phyloP scores from a whole-genome alignment of 768 basidiomycete genomes.

The Boletus barrowsii region DNA sequence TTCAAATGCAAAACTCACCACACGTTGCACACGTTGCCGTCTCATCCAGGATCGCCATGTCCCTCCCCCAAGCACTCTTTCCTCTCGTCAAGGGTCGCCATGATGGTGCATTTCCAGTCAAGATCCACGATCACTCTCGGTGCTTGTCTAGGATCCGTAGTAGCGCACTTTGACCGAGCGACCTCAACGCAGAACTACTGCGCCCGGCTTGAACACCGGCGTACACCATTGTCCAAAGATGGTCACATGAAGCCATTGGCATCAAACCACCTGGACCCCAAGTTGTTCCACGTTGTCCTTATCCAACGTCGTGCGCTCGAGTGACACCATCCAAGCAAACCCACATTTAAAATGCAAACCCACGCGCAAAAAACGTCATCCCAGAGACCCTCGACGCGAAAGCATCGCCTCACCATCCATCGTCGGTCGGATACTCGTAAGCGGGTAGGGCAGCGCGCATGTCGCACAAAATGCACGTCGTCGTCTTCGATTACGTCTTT shows the following conservation, averaged over 20 bases:
- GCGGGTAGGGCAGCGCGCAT: neutral
- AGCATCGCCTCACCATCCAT: neutral
- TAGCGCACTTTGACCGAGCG: constrained; percentile 12
- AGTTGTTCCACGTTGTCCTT: neutral
- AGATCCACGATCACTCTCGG: neutral
- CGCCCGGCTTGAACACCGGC: neutral
- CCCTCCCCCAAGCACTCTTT: neutral
- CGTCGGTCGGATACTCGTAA: neutral
- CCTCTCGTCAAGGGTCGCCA: constrained; percentile 4
- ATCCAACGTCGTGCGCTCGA: constrained; percentile 3
- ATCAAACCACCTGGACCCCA: constrained; percentile 7
- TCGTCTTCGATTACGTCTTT: constrained; percentile 21
- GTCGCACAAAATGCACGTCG: neutral
- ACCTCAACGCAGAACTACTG: neutral
- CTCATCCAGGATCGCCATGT: neutral
- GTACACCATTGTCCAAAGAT: neutral
- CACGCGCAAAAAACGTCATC: neutral
- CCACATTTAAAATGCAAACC: neutral
- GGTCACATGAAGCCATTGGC: constrained; percentile 2
- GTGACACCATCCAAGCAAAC: neutral
- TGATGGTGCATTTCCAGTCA: neutral
- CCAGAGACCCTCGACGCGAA: neutral
- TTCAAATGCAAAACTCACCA: constrained; percentile 9
- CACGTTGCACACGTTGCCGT: constrained; percentile 11
- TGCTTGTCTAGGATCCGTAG: neutral